Percentiles rank a stretch among this genome's conserved stretches.
These are phyloP conservation scores for Cladosporium austrohemisphaericum DNA, from an alignment of 2,329 filamentous ascomycete species.

Conservation along the genomic window DNA sequence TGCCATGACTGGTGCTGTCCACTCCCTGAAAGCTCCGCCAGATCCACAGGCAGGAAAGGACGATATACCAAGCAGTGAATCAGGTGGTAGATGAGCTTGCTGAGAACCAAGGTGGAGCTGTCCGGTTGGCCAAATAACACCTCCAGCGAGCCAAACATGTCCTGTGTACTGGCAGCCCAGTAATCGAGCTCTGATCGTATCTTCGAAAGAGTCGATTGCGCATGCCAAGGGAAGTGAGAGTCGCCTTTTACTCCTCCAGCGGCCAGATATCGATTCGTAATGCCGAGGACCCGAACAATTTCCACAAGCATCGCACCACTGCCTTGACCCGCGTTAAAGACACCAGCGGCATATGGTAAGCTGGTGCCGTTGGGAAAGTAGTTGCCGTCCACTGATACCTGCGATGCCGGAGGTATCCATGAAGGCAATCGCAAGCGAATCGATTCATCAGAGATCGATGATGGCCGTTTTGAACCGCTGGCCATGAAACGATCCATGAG, in stretches of 20 bases:
- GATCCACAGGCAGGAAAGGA: constrained; percentile 79
- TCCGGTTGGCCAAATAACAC: constrained; percentile 73
- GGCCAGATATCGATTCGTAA: constrained; percentile 78
- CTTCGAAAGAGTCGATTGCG: constrained; percentile 77
- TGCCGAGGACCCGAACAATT: constrained; percentile 75
- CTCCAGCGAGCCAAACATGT: constrained; percentile 72
- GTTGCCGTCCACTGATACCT: constrained; percentile 67
- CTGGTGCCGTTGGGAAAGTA: constrained; percentile 79
- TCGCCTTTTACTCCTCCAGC: constrained; percentile 84
- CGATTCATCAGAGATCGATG: constrained; percentile 72
- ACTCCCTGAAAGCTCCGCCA: constrained; percentile 72
- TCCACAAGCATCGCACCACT: constrained; percentile 79
- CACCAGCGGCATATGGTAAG: constrained; percentile 43
- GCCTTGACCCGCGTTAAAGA: constrained; percentile 65
- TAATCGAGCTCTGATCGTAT: constrained; percentile 80
- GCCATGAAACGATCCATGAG: constrained; percentile 79
- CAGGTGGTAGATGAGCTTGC: constrained; percentile 82
- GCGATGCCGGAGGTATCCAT: constrained; percentile 52
- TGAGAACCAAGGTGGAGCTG: constrained; percentile 72
- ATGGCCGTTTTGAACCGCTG: constrained; percentile 76
- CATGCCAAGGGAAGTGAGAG: constrained; percentile 88
- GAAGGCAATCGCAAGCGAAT: constrained; percentile 72
- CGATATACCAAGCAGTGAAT: constrained; percentile 84
- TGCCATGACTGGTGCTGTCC: constrained; percentile 90
- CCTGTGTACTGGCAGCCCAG: constrained; percentile 78